Evolutionary conservation across 1,139 yeast species (phyloP), one percentile per base, ranked within the genome.

Genomic region (Scheffersomyces quercinus): DNA sequence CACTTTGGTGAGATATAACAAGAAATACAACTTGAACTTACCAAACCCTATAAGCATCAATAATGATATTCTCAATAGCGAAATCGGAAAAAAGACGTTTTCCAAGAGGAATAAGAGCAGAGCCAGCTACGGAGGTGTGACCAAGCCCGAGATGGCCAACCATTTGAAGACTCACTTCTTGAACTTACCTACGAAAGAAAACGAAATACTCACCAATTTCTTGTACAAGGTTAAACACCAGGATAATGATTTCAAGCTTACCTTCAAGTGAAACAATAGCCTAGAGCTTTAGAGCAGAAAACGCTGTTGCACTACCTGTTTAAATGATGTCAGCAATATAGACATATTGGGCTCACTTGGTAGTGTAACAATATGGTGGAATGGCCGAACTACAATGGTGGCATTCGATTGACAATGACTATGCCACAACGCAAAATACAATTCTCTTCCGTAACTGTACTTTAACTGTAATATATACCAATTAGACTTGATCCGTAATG

Each of bases 181-280:
- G 52, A 72, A 70, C 35, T 77, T 82, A 42, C 78, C 79, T n/a
- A 80, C 80, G 3, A 79, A 86, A 50, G 96, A 88, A 56, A 83
- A 84, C 50, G 96, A 88, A 55, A 79, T 83, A 35, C 81, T 88
- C 35, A 85, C 93, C 36, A 87, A 84, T 53, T 88, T 88, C 56
- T 70, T 88, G 45, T 88, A 88, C 64, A 81, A 85, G 52, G 88
- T 85, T 42, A 79, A 79, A 56, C 82, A 86, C 57, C 85, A 83
- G 50, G 81, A 80, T 51, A 67, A 67, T 56, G 76, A 69, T 40
- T 76, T 74, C 49, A 73, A 73, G 56, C 60, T 74, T 46, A 58
- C 65, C 1, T 71, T 71, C 46, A 58, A 59, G 42, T 62, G 38
- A 47, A 13, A 28, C 15, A 16, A 15, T 13, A 4, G 14, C 16